A percentile compares a stretch with the other conserved stretches of the same genome.
Evolutionary conservation across 495 filamentous ascomycete genomes (phyloP).

Genomic region (Chaetomium fimeti): DNA sequence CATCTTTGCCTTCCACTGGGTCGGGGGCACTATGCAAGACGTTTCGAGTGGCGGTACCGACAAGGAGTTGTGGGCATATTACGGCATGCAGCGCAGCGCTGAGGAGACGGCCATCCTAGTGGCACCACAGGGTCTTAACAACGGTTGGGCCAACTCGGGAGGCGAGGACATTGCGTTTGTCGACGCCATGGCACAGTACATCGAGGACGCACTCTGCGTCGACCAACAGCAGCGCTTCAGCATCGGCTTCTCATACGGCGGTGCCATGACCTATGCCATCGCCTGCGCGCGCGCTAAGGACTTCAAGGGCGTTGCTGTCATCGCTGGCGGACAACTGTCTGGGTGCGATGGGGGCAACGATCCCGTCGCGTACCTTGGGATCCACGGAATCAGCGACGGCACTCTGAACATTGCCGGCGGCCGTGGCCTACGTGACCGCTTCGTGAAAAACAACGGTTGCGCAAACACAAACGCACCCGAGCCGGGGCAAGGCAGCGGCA

Average conservation of each 20-base stretch:
- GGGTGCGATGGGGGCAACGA: constrained; percentile 37
- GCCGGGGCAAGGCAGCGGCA: constrained; percentile 24
- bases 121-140: constrained; percentile 44
- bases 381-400: constrained; percentile 43
- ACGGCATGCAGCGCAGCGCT: constrained; percentile 41
- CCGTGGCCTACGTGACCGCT: constrained; percentile 39
- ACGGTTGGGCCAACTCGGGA: constrained; percentile 46
- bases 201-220: constrained; percentile 45
- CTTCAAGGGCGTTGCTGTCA: constrained; percentile 46
- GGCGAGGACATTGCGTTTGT: constrained; percentile 48
- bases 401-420: constrained; percentile 40
- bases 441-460: constrained; percentile 43
- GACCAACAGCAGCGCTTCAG: constrained; percentile 44
- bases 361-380: constrained; percentile 45
- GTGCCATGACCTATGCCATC: constrained; percentile 47
- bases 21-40: constrained; percentile 39
- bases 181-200: constrained; percentile 36
- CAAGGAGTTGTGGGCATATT: constrained; percentile 30
- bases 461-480: constrained; percentile 22
- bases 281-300: constrained; percentile 40
- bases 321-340: constrained; percentile 35
- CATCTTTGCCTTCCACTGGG: constrained; percentile 44
- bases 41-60: constrained; percentile 35
- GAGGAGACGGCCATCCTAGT: constrained; percentile 45
- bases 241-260: constrained; percentile 52